Base-by-base conservation (phyloP, 139 green algal species). In the Mychonastes homosphaera region DNA sequence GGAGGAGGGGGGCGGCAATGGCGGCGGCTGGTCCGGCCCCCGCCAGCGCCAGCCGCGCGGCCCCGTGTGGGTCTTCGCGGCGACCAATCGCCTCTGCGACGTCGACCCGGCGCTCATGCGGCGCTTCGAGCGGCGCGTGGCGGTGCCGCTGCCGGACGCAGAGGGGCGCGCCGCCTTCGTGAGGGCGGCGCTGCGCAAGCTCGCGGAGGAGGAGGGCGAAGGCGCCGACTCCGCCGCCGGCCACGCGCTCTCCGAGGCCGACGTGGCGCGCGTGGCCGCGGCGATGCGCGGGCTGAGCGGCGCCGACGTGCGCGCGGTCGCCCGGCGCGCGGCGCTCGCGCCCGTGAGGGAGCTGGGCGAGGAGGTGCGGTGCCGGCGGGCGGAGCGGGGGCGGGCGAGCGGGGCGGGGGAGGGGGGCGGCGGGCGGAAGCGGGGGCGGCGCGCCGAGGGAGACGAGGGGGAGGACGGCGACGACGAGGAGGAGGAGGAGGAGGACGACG, bases 71-170 rank as follows among this genome's bases (percentile, higher is more conserved):
- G 46, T 82, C 2, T 74, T 84, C 63, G 79, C 73, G 1, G 73
- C 70, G 6, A 83, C 79, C 40, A 86, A 86, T 47, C 79, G 79
- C 30, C 38, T n/a, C 7, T 66, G 75, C 64, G 79, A 84, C 48
- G 76, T 64, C 50, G 79, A 87, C 60, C 52, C 67, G 0, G 79
- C 79, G 1, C 52, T 86, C 45, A 54, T 84, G 26, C 59, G 79
- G 0, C 71, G 76, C 39, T 84, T 87, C 53, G 74, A 82, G 19
- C 59, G 76, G 1, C 65, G 70, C 26, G 40, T 86, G 7, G 28
- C 60, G 24, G 66, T 86, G 23, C 76, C 76, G 3, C 59, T 79
- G 21, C 79, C 79, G 1, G 69, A 77, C 34, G 24, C 12, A 0
- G 29, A n/a, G 4, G 64, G 50, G 0, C 57, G 78, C 2, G 24